Conservation (phyloP, 371 early-diverging fungal species). For the Nematocida sp. region DNA sequence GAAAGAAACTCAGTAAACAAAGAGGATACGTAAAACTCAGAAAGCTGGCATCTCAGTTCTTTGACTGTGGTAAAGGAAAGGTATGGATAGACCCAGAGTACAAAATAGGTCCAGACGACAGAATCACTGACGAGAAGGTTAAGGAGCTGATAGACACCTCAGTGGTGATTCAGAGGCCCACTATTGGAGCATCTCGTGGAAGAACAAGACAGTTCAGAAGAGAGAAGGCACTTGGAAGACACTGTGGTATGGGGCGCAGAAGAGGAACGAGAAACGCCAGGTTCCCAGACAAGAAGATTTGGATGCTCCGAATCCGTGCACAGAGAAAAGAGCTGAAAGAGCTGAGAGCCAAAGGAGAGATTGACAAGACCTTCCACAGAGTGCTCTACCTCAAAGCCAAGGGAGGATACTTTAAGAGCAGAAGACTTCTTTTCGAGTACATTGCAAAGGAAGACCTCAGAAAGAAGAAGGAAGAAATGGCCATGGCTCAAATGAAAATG, state of each 20-base stretch:
- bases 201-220: constrained; percentile 80
- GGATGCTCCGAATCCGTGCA: constrained; percentile 98
- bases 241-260: constrained; percentile 93
- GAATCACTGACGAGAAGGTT: constrained; percentile 84
- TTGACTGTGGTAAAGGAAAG: constrained; percentile 95
- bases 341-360: constrained; percentile 90
- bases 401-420: constrained; percentile 99
- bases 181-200: constrained; percentile 82
- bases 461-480: constrained; percentile 94
- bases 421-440: constrained; percentile 95
- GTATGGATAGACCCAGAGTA: constrained; percentile 99
- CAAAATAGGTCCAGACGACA: constrained; percentile 81
- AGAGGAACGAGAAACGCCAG: constrained; percentile 96
- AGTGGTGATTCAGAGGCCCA: constrained; percentile 88
- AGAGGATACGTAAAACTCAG: constrained; percentile 65
- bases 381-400: constrained; percentile 90
- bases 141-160: constrained; percentile 91
- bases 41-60: constrained; percentile 81
- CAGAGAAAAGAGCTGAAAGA: constrained; percentile 89
- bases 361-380: constrained; percentile 85
- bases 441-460: constrained; percentile 73
- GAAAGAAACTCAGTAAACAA: constrained; percentile 50
- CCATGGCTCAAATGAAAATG: constrained; percentile 69
- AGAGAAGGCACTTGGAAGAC: constrained; percentile 95
- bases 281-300: constrained; percentile 85